A percentile compares a stretch with the other conserved stretches of the same genome.
Conservation (phyloP, 768 basidiomycete species). For the Russula sp. region DNA sequence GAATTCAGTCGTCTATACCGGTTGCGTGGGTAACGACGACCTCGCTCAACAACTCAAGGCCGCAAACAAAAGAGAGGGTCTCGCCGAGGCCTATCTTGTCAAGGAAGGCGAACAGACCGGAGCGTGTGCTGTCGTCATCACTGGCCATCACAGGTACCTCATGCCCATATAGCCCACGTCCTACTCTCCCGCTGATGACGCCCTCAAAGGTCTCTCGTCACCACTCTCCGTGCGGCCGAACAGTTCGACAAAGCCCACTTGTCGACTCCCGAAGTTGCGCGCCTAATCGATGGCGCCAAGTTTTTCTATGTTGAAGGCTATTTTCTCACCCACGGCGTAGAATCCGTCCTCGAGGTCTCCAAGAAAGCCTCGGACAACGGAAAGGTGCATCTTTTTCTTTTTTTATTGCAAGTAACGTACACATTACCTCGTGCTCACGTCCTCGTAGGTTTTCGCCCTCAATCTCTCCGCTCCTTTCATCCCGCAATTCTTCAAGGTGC, state of each 20-base stretch:
- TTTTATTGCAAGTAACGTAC: neutral
- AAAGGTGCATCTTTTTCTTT: slow-evolving; percentile 65
- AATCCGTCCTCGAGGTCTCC: slow-evolving; percentile 64
- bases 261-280: slow-evolving; percentile 63
- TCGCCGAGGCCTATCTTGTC: slow-evolving; percentile 85
- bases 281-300: slow-evolving; percentile 73
- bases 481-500: slow-evolving; percentile 81
- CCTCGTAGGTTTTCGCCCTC: slow-evolving; percentile 67
- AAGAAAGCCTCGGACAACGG: slow-evolving; percentile 67
- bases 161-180: neutral
- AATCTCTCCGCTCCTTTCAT: slow-evolving; percentile 99
- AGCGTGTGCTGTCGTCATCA: slow-evolving; percentile 94
- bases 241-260: slow-evolving; percentile 82
- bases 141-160: slow-evolving; percentile 83
- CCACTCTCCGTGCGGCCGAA: slow-evolving; percentile 85
- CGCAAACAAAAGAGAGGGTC: slow-evolving; percentile 90
- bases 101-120: slow-evolving; percentile 86
- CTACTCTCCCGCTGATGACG: neutral
- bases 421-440: slow-evolving; percentile 1
- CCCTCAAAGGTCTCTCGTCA: slow-evolving; percentile 79
- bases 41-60: slow-evolving; percentile 81
- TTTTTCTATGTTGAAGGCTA: slow-evolving; percentile 94
- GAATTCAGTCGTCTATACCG: slow-evolving; percentile 86
- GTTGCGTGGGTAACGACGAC: slow-evolving; percentile 91
- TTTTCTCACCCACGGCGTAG: slow-evolving; percentile 85